Base-by-base conservation (phyloP, 2,329 filamentous ascomycete species). In the Pseudocercospora pini-densiflorae region DNA sequence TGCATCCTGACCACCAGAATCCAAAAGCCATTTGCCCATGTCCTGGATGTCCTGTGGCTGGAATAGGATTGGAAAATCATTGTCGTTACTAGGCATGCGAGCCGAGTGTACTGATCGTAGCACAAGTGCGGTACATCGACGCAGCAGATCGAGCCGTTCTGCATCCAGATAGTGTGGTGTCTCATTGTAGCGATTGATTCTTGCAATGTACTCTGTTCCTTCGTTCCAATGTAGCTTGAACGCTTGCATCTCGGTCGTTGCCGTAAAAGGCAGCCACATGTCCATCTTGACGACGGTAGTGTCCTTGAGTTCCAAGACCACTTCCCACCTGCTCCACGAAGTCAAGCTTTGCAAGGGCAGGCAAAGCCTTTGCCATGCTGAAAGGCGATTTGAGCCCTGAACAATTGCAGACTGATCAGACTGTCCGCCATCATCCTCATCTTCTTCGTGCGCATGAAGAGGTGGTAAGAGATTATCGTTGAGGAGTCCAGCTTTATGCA, bases 391-490 rank as follows among this genome's bases (percentile, higher is more conserved):
- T 2, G 70, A 58, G 0, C 73, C 73, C 19, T 71, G 27, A n/a
- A 71, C 58, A 1, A 76, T 58, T 1, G 71, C 69, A 24, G 76
- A 73, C 64, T 75, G 73, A 58, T 76, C 69, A 27, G 62, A 14
- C 62, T 73, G 70, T n/a, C 66, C 43, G 31, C 59, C 31, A 23
- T 66, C 63, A 12, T 63, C 45, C 29, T 76, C 73, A 10, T 69
- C 66, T 3, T 64, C 40, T 43, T 27, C 70, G 33, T 70, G 68
- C 55, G 72, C 57, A 69, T 70, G 73, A 64, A 85, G 80, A 8
- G 79, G 74, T 4, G 94, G 94, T 47, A 97, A 82, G 0, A 97
- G 79, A 72, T 97, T 85, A 14, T 96, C 87, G 68, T 92, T 93
- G 1, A 98, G 79, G 5, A 97, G 81, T 0, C 90, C 90, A 27